These are phyloP conservation scores for Ceratobasidium theobromae DNA, from an alignment of 1,284 basidiomycete species.

Conservation along the genomic window DNA sequence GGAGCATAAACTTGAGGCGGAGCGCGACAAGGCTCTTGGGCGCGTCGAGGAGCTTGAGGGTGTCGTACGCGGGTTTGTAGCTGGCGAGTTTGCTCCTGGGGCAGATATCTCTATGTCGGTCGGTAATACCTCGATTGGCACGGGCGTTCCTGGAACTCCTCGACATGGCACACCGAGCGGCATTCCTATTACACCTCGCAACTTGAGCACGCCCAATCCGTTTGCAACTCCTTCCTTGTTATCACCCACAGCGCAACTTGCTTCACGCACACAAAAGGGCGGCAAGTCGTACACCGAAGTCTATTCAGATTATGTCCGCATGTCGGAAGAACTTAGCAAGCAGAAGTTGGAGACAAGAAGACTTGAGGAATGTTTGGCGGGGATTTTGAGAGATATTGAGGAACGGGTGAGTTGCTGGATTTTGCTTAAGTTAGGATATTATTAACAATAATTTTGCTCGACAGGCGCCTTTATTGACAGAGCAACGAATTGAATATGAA, in stretches of 20 bases:
- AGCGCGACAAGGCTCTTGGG: conserved; percentile 56
- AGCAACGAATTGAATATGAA: conserved; percentile 84
- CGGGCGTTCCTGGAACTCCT: conserved; percentile 2
- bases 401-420: conserved; percentile 65
- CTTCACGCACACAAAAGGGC: conserved; percentile 68
- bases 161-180: conserved; percentile 37
- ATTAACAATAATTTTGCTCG: conserved; percentile 4
- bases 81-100: conserved; percentile 25
- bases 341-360: conserved; percentile 79
- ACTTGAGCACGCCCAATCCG: conserved; percentile 16
- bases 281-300: conserved; percentile 90
- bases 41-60: conserved; percentile 42
- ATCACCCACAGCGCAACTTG: conserved; percentile 84
- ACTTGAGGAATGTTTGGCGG: conserved; percentile 72
- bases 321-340: conserved; percentile 78
- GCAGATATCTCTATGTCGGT: conserved; percentile 15
- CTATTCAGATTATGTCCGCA: conserved; percentile 81
- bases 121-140: conserved; percentile 2
- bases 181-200: conserved; percentile 30
- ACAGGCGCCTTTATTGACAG: conserved; percentile 84
- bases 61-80: conserved; percentile 23
- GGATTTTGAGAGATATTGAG: conserved; percentile 81
- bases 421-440: background rate
- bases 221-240: conserved; percentile 50
- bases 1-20: conserved; percentile 63